Base-by-base conservation (phyloP, 208 protist genomes). In the Acanthamoeba sp. region DNA sequence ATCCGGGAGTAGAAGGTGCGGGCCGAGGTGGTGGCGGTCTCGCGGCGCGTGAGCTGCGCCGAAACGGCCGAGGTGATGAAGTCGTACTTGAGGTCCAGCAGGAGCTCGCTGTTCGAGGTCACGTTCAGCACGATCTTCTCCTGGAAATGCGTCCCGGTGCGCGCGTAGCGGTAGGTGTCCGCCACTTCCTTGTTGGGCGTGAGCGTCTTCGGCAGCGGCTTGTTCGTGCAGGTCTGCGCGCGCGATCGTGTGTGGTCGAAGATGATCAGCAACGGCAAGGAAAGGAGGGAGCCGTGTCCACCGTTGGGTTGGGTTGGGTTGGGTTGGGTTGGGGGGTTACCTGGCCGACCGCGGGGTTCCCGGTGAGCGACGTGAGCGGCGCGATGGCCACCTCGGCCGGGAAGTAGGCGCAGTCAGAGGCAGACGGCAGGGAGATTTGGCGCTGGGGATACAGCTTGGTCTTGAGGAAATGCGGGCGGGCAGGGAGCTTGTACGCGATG, bases 401-500 rank as follows among this genome's bases (percentile, higher is more conserved):
- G 84, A 52, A 69, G 59, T 29, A 69, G 1, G 50, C 50, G 59
- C 84, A 91, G 16, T 62, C 42, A 16, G 84, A 32, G 42, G 50
- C 36, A 14, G 84, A 69, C 18, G 84, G 84, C 84, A 91, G 59
- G 18, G 84, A 91, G 42, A 69, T 66, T 9, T 40, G 50, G 24
- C 50, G 55, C 84, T 71, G 59, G 16, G 55, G 34, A n/a, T 91
- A 91, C 27, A 71, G 22, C 42, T 45, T 91, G 59, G 84, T 69
- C 42, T 91, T 91, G 36, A 91, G 84, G 50, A 69, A 91, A n/a
- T 91, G 42, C 27, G 50, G 36, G 36, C 84, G 50, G 36, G 84
- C 22, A 0, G 50, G 36, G 14, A 91, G 42, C 42, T n/a, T 91
- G 59, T 91, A 91, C 34, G 84, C 84, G 5, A 91, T 91, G 18